Evolutionary conservation across 768 basidiomycete genomes (phyloP), one percentile per base, ranked within the genome.

Genomic region (Pholiota conissans): DNA sequence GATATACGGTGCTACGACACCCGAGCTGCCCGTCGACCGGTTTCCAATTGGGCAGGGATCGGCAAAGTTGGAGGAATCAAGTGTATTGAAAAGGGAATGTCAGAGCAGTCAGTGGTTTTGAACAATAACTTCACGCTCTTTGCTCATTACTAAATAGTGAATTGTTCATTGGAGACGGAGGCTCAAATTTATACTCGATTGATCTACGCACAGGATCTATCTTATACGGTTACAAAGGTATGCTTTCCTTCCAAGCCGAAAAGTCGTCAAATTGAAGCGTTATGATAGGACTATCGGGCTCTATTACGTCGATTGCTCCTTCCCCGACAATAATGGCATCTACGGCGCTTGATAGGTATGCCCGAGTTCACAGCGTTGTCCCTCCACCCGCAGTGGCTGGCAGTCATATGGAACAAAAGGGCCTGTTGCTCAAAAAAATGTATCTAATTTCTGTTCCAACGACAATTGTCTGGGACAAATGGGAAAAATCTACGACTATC

Each of bases 1-100:
- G 81, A 90, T 62, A 73, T 94, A 5, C 84, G 88, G 45, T 79
- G 83, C 39, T 95, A 95, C 64, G 93, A 95, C 64, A 87, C 85
- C 1, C 84, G 90, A 51, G 78, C 84, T 7, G 84, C 82, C 22
- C 82, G 83, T 16, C 78, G 83, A 39, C 92, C 92, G 16, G 79
- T 87, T n/a, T 74, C 81, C 22, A 79, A 88, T 59, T 93, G 90
- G 81, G 80, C 78, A 46, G 75, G 75, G 11, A 66, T 90, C 13
- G 80, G 76, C 8, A 86, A 86, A 66, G 75, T 74, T 2, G 86
- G 85, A 26, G 90, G 88, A 8, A 73, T 93, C 11, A 81, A 77
- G 54, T 63, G 75, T 16, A 66, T 93, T 2, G 81, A 86, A 63
- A 78, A 77, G 40, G 89, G 91, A 13, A 65, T 74, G 2, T 72